Evolutionary conservation across 2,329 filamentous ascomycete genomes (phyloP), one percentile per base, ranked within the genome.

Genomic region (Ophiosphaerella narmari): DNA sequence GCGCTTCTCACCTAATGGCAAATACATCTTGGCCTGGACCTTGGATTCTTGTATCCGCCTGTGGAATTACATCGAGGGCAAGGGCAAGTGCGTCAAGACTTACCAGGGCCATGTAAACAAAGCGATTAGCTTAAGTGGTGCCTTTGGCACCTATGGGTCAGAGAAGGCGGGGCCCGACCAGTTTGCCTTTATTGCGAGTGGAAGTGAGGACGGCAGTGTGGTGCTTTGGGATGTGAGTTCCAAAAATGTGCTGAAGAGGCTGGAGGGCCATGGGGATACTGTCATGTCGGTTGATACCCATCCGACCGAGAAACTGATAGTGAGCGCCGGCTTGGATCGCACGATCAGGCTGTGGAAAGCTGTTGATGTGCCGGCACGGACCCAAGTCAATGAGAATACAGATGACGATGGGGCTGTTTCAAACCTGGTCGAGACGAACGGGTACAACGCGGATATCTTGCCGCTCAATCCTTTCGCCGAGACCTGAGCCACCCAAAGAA

Each of bases 11-110:
- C 93, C 94, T 3, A 99, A 99, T 68, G 93, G 94, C 14, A 91
- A 90, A 57, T 97, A 89, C 69, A 88, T 99, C 46, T 82, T 97
- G 2, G 93, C 94, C 11, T 96, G 89, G 74, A 96, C 90, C 56
- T 82, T 97, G 59, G 94, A 99, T 77, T 89, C 87, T 53, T 93
- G 89, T 68, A 83, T 99, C 39, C 86, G 94, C 2, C 78, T 99
- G 18, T 99, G 94, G 94, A 90, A 97, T 72, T 99, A 97, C 70
- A 88, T 96, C 7, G 86, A 91, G 18, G 93, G 93, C 3, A 86
- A 91, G 33, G 93, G 93, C 7, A 86, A 86, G 24, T 94, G 94
- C 62, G 88, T 96, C 66, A 99, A 99, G 80, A 99, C 94, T 12
- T 99, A 97, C 74, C 91, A 97, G 71, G 94, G 94, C 0, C 94